Evolutionary conservation across 768 basidiomycete genomes (phyloP), one percentile per base, ranked within the genome.

Genomic region (Saitozyma podzolica): DNA sequence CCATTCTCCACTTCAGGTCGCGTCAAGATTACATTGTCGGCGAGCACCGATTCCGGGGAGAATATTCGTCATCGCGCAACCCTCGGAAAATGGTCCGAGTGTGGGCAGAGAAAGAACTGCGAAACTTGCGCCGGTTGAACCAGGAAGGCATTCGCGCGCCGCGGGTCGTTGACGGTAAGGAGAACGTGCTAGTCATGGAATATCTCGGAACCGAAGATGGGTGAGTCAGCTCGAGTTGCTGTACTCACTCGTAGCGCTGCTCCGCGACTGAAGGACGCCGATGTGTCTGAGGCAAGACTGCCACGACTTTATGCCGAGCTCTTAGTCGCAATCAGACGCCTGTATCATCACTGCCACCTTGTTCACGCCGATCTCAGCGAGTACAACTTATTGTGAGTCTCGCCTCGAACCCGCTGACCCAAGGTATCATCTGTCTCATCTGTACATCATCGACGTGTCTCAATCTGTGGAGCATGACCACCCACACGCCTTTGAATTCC

Each of bases 91-190:
- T 99, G 95, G 94, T 99, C 17, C 85, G 92, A 14, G 80, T 98
- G 3, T 99, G 96, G 96, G 96, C 96, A 2, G 96, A 99, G 80
- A 99, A 99, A 81, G 96, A 99, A 80, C 89, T 97, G 89, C 87
- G 96, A 20, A 99, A 99, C 77, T 81, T 99, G 64, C 88, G 89
- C 75, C 85, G 96, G 40, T 81, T 99, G 51, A 83, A 85, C 9
- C 81, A 87, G n/a, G 91, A 91, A 17, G 93, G 90, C 0, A 86
- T 99, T 55, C 84, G 84, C 51, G 91, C 90, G 64, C 96, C 96
- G 0, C 89, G 90, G 51, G 91, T 93, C 2, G 70, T 94, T 16
- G 96, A 98, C 76, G 92, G 96, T 9, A 85, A 93, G 60, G 93
- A 97, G 78, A 99, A 99, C 75, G 91, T 99, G 8, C 85, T 99